These are phyloP conservation scores for Gossypium davidsonii DNA, from an alignment of 441 rosid genomes.

Conservation along the genomic window DNA sequence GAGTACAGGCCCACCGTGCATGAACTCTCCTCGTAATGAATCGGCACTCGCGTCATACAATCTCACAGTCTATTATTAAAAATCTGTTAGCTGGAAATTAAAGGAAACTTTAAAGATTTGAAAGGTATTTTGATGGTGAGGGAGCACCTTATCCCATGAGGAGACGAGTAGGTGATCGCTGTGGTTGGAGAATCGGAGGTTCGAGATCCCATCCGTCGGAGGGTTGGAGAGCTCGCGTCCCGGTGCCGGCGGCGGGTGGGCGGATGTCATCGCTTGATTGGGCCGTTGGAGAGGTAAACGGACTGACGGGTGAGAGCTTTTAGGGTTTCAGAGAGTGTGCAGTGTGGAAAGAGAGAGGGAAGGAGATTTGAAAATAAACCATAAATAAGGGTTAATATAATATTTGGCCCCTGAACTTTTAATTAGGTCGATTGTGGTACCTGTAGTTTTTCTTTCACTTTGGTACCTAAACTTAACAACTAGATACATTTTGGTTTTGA, in stretches of 20 bases:
- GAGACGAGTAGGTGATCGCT: conserved; percentile 96
- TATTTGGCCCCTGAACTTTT: no score
- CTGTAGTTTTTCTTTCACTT: no score
- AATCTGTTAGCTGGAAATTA: neutral
- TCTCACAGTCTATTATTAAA: conserved; percentile 48
- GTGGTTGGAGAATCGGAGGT: conserved; percentile 88
- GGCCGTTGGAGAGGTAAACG: neutral
- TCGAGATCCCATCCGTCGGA: conserved; percentile 85
- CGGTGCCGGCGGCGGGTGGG: conserved; percentile 46
- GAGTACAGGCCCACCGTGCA: conserved; percentile 86
- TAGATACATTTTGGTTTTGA: no score
- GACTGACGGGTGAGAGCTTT: neutral
- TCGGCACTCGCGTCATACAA: conserved; percentile 80
- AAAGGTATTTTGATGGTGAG: neutral
- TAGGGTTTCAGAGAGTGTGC: neutral
- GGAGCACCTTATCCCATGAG: conserved; percentile 92
- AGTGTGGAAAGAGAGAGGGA: neutral
- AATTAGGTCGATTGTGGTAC: no score
- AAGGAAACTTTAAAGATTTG: neutral
- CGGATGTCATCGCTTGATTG: conserved; percentile 38
- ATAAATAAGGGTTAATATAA: no score
- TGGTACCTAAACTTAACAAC: no score
- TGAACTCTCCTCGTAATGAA: conserved; percentile 73
- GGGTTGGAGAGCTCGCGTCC: conserved; percentile 83
- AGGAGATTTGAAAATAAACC: conserved; percentile 1